phyloP scores from a whole-genome alignment of 208 protist species.

The Angomonas deanei region DNA sequence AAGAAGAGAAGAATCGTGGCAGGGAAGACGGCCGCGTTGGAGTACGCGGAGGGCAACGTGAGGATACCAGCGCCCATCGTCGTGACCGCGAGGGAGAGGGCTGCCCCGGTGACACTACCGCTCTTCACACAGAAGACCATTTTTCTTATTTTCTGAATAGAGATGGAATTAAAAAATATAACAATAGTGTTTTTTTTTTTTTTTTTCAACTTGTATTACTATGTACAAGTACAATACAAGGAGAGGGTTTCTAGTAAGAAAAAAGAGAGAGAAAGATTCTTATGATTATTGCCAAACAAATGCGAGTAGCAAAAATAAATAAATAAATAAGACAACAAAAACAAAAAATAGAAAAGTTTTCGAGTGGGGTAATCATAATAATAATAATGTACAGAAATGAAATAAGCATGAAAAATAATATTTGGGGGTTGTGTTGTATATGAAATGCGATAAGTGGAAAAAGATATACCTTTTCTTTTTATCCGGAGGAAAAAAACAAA shows the following conservation, averaged over 20 bases:
- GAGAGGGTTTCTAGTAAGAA: not conserved
- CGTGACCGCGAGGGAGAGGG: constrained; percentile 62
- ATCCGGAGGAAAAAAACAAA: not conserved
- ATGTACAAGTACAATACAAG: not conserved
- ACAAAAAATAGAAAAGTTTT: not conserved
- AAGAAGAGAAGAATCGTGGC: constrained; percentile 34
- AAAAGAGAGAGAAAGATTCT: not conserved
- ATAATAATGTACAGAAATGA: not conserved
- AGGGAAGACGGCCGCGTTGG: constrained; percentile 45
- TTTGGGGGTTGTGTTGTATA: not conserved
- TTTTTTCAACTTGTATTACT: not conserved
- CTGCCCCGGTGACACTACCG: constrained; percentile 43
- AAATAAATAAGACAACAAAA: not conserved
- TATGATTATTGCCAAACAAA: not conserved
- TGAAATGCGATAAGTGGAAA: not conserved
- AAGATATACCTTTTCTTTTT: not conserved
- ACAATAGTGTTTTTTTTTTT: not conserved
- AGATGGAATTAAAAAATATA: not conserved
- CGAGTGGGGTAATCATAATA: not conserved
- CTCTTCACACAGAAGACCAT: constrained; percentile 5
- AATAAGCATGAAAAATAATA: constrained; percentile 1
- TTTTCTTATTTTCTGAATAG: not conserved
- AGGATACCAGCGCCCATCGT: constrained; percentile 76
- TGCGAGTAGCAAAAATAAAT: not conserved
- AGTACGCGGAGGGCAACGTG: constrained; percentile 66